Percentiles rank a stretch among this genome's conserved stretches.
These are phyloP conservation scores for Calonectria hongkongensis DNA, from an alignment of 2,329 filamentous ascomycete species.

Conservation along the genomic window DNA sequence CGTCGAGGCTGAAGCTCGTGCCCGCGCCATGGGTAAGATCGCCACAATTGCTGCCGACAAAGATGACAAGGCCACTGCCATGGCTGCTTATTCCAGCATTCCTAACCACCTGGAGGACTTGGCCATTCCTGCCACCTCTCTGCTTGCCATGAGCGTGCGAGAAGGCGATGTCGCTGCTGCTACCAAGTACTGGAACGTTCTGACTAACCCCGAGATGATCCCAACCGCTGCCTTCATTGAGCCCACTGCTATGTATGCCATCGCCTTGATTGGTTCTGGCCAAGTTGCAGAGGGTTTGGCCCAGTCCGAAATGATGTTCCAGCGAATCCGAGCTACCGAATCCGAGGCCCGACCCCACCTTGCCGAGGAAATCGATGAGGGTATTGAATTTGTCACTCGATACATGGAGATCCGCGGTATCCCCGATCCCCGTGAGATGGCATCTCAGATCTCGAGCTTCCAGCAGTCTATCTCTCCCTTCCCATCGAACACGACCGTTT, in stretches of 20 bases:
- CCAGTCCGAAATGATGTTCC: constrained; percentile 90
- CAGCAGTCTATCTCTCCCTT: constrained; percentile 71
- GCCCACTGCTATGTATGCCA: constrained; percentile 91
- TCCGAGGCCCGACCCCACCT: constrained; percentile 72
- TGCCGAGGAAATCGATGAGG: constrained; percentile 90
- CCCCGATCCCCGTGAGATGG: constrained; percentile 71
- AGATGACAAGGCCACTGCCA: constrained; percentile 81
- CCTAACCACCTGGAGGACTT: constrained; percentile 69
- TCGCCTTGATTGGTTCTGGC: constrained; percentile 90
- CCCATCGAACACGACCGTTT: constrained; percentile 72
- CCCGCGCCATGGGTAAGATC: constrained; percentile 81
- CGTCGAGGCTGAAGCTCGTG: constrained; percentile 75
- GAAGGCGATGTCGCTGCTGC: constrained; percentile 86
- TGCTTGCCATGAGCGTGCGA: constrained; percentile 91
- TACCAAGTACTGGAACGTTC: constrained; percentile 85
- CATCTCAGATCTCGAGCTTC: constrained; percentile 67
- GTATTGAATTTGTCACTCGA: constrained; percentile 79
- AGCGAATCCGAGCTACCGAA: constrained; percentile 82
- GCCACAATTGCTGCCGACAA: constrained; percentile 87
- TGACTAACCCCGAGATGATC: constrained; percentile 77
- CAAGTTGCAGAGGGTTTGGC: constrained; percentile 87
- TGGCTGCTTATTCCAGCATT: constrained; percentile 78
- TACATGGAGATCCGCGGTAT: constrained; percentile 76
- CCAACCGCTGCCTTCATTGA: constrained; percentile 83
- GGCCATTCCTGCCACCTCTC: constrained; percentile 81